Percentiles rank a stretch among this genome's conserved stretches.
Conservation (phyloP, 495 filamentous ascomycete species). For the Aspergillus saccharolyticus region DNA sequence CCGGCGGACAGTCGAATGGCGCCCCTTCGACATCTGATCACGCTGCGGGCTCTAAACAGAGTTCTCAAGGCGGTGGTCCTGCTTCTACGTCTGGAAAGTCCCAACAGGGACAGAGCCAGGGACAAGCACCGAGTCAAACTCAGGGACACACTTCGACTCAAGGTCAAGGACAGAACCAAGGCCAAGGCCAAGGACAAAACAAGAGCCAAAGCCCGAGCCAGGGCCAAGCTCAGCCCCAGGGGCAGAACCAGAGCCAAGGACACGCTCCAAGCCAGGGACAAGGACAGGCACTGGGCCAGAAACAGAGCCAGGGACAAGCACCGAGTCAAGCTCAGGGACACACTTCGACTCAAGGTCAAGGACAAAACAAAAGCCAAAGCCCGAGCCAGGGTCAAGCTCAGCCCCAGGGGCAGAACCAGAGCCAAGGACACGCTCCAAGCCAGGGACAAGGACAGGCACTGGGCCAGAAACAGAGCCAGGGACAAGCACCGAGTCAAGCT, state of each 20-base stretch:
- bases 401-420: no score
- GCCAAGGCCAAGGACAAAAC: background rate
- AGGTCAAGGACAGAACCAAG: background rate
- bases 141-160: background rate
- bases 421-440: no score
- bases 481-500: no score
- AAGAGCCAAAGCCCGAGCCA: no score
- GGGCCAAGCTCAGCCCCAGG: background rate
- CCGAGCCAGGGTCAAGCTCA: no score
- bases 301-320: background rate
- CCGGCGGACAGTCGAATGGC: background rate
- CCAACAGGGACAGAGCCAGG: background rate
- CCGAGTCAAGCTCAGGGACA: no score
- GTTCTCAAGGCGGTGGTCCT: background rate
- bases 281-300: background rate
- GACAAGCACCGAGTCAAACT: background rate
- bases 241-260: background rate
- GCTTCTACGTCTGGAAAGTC: background rate
- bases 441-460: no score
- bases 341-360: no score
- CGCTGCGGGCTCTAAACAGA: background rate
- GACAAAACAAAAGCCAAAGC: no score
- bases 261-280: background rate
- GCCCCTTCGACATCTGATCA: background rate
- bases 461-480: no score